Evolutionary conservation across 2,329 filamentous ascomycete species (phyloP).

Genomic region (Sarocladium brachiariae): DNA sequence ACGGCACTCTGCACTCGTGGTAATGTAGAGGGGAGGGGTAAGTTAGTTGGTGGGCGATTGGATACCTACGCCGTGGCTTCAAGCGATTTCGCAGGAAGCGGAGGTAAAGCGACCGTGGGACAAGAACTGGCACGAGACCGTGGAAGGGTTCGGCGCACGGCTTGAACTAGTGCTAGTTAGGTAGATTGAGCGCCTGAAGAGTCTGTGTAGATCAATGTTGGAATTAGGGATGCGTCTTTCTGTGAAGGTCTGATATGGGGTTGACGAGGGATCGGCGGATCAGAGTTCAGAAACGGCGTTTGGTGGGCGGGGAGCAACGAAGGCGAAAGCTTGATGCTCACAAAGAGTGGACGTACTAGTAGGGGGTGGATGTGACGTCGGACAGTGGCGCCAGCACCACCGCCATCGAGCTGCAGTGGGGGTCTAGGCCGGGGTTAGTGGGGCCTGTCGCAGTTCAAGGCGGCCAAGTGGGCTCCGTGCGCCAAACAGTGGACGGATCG

Average conservation of each 20-base stretch:
- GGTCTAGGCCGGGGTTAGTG: background rate
- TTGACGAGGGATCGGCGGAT: constrained; percentile 8
- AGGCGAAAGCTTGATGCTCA: constrained; percentile 6
- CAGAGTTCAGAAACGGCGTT: constrained; percentile 5
- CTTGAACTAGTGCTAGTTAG: background rate
- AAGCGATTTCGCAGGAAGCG: constrained; percentile 1
- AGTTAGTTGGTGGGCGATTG: background rate
- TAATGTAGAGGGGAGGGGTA: background rate
- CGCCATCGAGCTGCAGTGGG: constrained; percentile 8
- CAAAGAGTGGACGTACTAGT: background rate
- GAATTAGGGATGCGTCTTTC: background rate
- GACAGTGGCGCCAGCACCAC: constrained; percentile 1
- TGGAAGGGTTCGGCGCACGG: background rate
- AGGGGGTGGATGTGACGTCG: constrained; percentile 8
- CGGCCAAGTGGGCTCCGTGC: background rate
- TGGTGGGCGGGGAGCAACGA: constrained; percentile 1
- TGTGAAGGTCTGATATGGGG: constrained; percentile 3
- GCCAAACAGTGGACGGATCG: constrained; percentile 7
- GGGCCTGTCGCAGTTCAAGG: background rate
- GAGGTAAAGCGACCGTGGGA: constrained; percentile 1
- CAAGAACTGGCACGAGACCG: background rate
- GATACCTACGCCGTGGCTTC: background rate
- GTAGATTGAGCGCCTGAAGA: background rate
- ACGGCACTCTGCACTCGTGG: too few relatives aligned
- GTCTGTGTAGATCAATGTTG: constrained; percentile 2